phyloP scores from a whole-genome alignment of 257 asterid genomes.

The Ballota nigra region DNA sequence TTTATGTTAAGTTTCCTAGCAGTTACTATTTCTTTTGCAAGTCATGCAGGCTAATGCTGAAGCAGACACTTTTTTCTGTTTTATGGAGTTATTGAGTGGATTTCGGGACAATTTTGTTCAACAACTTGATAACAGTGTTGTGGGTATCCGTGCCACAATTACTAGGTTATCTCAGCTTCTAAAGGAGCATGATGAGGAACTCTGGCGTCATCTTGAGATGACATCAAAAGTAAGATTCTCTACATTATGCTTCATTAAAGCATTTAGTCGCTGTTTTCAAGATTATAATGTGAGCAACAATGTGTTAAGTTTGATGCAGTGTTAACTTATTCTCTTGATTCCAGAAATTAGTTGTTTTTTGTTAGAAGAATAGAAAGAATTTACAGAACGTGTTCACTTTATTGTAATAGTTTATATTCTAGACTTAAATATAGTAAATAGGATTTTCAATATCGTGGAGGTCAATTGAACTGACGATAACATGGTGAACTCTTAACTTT shows the following conservation, averaged over 20 bases:
- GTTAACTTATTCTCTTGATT: not conserved
- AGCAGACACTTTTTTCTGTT: slow-evolving; percentile 94
- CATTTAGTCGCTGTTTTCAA: slow-evolving; percentile 9
- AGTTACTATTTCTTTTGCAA: slow-evolving; percentile 29
- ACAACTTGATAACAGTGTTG: slow-evolving; percentile 95
- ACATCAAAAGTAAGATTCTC: slow-evolving; percentile 66
- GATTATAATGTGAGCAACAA: not conserved
- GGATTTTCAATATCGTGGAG: not conserved
- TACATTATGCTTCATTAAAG: not conserved
- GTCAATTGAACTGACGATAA: not conserved
- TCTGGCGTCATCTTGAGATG: slow-evolving; percentile 98
- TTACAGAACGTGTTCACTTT: not conserved
- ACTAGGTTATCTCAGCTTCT: slow-evolving; percentile 77
- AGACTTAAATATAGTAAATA: not conserved
- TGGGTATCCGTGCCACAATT: slow-evolving; percentile 94
- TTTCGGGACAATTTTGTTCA: slow-evolving; percentile 94
- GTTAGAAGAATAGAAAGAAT: not conserved
- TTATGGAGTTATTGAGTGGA: slow-evolving; percentile 92
- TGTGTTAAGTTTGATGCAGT: slow-evolving; percentile 1
- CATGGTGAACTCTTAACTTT: not conserved
- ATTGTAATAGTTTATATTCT: not conserved
- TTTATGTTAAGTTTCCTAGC: slow-evolving; percentile 22
- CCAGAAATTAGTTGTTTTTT: not conserved
- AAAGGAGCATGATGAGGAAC: slow-evolving; percentile 95
- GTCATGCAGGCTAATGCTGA: slow-evolving; percentile 76